phyloP scores from a whole-genome alignment of 176 grass and related monocot genomes.

The Oryza longistaminata region DNA sequence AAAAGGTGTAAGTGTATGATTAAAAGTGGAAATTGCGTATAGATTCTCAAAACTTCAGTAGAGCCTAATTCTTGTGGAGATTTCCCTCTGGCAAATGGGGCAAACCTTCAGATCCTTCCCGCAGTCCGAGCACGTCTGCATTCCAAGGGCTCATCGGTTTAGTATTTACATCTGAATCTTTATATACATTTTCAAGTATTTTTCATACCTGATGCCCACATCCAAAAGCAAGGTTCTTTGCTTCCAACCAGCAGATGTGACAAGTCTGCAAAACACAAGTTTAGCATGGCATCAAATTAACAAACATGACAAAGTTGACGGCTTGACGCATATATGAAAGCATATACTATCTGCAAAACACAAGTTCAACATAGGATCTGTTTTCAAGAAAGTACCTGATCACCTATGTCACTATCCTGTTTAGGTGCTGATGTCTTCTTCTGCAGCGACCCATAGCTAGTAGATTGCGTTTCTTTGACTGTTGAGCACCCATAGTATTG shows the following conservation, averaged over 20 bases:
- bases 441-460: conserved; percentile 28
- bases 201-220: conserved; percentile 81
- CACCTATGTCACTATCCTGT: conserved; percentile 50
- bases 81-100: conserved; percentile 64
- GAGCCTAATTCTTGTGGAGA: conserved; percentile 69
- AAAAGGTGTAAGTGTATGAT: background rate
- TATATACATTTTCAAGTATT: background rate
- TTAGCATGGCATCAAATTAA: background rate
- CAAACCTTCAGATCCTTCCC: conserved; percentile 68
- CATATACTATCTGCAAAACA: background rate
- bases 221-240: conserved; percentile 78
- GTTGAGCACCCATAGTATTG: conserved; percentile 7
- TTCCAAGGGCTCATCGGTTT: conserved; percentile 1
- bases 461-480: background rate
- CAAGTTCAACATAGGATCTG: background rate
- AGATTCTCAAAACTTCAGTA: conserved; percentile 50
- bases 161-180: background rate
- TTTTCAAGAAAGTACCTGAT: conserved; percentile 52
- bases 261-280: conserved; percentile 49
- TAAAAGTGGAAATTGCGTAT: background rate
- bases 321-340: background rate
- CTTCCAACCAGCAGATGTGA: conserved; percentile 66
- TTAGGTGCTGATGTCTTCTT: conserved; percentile 37
- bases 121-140: conserved; percentile 66
- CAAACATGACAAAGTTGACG: background rate